A percentile compares a stretch with the other conserved stretches of the same genome.
These are phyloP conservation scores for Cystofilobasidium capitatum DNA, from an alignment of 768 basidiomycete species.

Conservation along the genomic window DNA sequence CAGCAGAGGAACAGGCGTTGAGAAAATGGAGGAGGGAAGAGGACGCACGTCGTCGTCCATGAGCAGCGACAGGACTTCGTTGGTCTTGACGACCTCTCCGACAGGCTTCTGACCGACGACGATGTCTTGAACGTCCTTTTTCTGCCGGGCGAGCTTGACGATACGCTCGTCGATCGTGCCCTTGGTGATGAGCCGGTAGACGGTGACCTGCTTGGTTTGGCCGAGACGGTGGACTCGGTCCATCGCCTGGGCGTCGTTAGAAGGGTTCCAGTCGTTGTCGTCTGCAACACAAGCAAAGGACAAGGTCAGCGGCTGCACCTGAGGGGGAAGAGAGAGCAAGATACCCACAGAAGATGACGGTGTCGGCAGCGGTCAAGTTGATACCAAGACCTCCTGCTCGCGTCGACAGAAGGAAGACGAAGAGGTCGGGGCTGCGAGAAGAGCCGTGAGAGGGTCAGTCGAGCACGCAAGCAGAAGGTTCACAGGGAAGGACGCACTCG, in stretches of 20 bases:
- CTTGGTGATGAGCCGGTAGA: slow-evolving; percentile 85
- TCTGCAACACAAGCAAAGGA: slow-evolving; percentile 36
- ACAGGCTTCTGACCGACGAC: slow-evolving; percentile 59
- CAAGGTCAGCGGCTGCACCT: background rate
- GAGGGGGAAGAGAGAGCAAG: background rate
- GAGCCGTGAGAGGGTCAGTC: slow-evolving; percentile 1
- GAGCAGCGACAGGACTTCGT: slow-evolving; percentile 89
- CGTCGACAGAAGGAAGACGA: slow-evolving; percentile 81
- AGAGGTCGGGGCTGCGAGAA: slow-evolving; percentile 62
- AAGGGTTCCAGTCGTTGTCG: slow-evolving; percentile 93
- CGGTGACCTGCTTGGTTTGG: slow-evolving; percentile 93
- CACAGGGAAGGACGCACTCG: slow-evolving; percentile 48
- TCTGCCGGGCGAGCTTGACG: slow-evolving; percentile 69
- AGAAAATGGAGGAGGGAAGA: background rate
- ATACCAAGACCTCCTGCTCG: slow-evolving; percentile 75
- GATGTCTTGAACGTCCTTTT: slow-evolving; percentile 62
- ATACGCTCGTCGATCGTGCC: slow-evolving; percentile 78
- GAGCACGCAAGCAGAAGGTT: background rate
- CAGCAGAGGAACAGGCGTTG: background rate
- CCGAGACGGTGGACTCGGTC: slow-evolving; percentile 94
- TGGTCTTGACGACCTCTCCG: slow-evolving; percentile 65
- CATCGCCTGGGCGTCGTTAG: slow-evolving; percentile 97
- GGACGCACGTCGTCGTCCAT: slow-evolving; percentile 69
- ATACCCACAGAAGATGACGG: slow-evolving; percentile 68
- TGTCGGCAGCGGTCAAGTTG: slow-evolving; percentile 57